Conservation (phyloP, 1,284 basidiomycete species). For the Neolentinus lepideus region DNA sequence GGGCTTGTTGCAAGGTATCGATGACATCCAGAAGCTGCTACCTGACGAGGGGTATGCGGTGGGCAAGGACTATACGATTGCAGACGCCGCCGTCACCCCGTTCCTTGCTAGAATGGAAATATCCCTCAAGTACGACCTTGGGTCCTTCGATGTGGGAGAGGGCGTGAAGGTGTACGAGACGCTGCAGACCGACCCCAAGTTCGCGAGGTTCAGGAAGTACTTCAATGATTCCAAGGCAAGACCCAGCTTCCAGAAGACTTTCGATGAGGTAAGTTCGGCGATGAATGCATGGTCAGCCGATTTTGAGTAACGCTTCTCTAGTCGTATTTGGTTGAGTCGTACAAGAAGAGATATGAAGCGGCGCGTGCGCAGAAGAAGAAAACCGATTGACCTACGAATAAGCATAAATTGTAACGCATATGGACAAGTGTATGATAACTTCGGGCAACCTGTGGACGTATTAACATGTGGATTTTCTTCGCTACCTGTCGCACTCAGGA, state of each 20-base stretch:
- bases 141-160: slow-evolving; percentile 32
- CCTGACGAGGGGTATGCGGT: slow-evolving; percentile 20
- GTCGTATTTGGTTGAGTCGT: neutral
- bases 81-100: slow-evolving; percentile 45
- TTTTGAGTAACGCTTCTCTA: neutral
- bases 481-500: no score
- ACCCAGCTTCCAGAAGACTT: slow-evolving; percentile 40
- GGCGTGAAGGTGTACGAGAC: slow-evolving; percentile 31
- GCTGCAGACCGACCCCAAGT: slow-evolving; percentile 31
- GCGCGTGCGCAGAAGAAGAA: neutral
- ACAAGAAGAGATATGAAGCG: neutral
- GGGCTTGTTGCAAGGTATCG: slow-evolving; percentile 25
- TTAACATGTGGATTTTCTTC: no score
- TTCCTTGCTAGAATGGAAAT: slow-evolving; percentile 38
- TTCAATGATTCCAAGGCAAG: slow-evolving; percentile 31
- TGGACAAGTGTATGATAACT: no score
- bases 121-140: slow-evolving; percentile 35
- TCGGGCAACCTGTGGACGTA: no score
- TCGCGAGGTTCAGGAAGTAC: slow-evolving; percentile 35
- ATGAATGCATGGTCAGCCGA: neutral
- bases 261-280: slow-evolving; percentile 27
- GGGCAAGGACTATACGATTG: slow-evolving; percentile 34
- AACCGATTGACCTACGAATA: neutral
- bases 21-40: slow-evolving; percentile 25
- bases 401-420: no score